Evolutionary conservation across 1,139 yeast species (phyloP).

Genomic region (Suhomyces guaymorum): DNA sequence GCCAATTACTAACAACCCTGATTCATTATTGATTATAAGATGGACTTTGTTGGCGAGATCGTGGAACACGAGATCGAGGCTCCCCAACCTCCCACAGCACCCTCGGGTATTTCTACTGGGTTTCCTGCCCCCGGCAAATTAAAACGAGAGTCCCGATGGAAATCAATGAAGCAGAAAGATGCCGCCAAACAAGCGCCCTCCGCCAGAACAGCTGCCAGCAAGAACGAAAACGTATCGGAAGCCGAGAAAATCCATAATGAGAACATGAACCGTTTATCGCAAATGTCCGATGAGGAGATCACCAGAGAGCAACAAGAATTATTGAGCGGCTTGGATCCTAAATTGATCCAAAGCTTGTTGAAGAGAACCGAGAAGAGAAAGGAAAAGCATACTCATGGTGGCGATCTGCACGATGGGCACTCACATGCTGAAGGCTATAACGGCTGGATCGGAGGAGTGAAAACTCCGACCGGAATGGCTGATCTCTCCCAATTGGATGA

Average conservation of each 20-base stretch:
- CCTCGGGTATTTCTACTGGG: constrained; percentile 27
- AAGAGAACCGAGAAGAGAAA: constrained; percentile 39
- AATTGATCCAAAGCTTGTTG: constrained; percentile 57
- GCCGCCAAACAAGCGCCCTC: constrained; percentile 2
- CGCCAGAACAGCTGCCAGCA: not conserved
- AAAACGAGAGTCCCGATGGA: constrained; percentile 29
- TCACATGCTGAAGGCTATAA: constrained; percentile 66
- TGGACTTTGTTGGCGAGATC: constrained; percentile 77
- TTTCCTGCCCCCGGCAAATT: constrained; percentile 43
- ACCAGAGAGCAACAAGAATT: constrained; percentile 67
- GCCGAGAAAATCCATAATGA: constrained; percentile 76
- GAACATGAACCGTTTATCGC: constrained; percentile 60
- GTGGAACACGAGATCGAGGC: constrained; percentile 60
- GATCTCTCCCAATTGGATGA: constrained; percentile 39
- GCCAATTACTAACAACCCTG: constrained; percentile 1
- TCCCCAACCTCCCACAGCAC: constrained; percentile 34
- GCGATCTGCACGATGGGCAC: constrained; percentile 21
- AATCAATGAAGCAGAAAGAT: too few relatives aligned
- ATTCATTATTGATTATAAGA: constrained; percentile 18
- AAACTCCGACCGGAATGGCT: constrained; percentile 35
- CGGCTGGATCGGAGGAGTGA: constrained; percentile 73
- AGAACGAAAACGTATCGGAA: constrained; percentile 37
- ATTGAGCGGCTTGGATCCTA: constrained; percentile 66
- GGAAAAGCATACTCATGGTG: constrained; percentile 16
- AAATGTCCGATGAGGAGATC: constrained; percentile 69